Conservation (phyloP, 179 eudicot genomes). For the Gypsophila paniculata region DNA sequence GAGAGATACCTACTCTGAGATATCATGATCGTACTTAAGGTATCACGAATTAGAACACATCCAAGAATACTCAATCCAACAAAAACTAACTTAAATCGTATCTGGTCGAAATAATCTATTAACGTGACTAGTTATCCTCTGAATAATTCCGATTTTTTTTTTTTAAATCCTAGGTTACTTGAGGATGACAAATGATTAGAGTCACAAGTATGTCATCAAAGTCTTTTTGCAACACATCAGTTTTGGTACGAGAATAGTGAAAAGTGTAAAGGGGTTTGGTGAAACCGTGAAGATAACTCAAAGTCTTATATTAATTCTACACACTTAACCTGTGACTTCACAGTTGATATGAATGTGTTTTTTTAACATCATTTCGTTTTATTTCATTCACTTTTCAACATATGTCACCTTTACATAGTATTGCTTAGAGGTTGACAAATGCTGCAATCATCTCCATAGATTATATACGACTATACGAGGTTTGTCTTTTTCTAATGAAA, state of each 20-base stretch:
- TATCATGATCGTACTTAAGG: too few relatives aligned
- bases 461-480: too few relatives aligned
- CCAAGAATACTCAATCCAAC: too few relatives aligned
- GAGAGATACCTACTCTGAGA: too few relatives aligned
- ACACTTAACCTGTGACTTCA: conserved; percentile 19
- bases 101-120: too few relatives aligned
- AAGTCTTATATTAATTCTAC: conserved; percentile 1
- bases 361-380: not conserved
- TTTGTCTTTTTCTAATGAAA: too few relatives aligned
- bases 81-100: too few relatives aligned
- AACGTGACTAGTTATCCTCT: too few relatives aligned
- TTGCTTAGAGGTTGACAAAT: not conserved
- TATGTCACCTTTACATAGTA: not conserved
- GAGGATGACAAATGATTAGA: not conserved
- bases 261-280: not conserved
- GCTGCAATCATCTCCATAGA: not conserved
- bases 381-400: conserved; percentile 1
- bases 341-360: conserved; percentile 5
- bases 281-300: conserved; percentile 16
- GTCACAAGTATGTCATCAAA: not conserved
- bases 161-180: too few relatives aligned
- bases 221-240: not conserved
- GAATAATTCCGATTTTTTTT: too few relatives aligned
- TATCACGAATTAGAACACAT: too few relatives aligned
- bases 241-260: not conserved